Base-by-base conservation (phyloP, 805 yeast species). In the Ogataea degrootiae region DNA sequence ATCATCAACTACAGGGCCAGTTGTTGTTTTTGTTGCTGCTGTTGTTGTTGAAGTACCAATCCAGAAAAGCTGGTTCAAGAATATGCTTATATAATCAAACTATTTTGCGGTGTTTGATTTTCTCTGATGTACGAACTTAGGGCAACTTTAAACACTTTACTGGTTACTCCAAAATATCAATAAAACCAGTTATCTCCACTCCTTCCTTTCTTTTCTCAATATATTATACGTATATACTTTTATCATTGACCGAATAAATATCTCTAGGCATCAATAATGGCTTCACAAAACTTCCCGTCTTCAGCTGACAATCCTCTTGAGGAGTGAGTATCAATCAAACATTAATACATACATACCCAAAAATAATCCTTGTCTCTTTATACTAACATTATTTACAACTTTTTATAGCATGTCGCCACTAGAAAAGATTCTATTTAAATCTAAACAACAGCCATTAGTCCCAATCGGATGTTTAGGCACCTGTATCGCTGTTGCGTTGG, bases 371-470 rank as follows among this genome's bases (percentile, higher is more conserved):
- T n/a, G 17, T n/a, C 36, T 15, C 36, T 8, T 34, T 34, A 9
- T 31, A 37, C 39, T 7, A 26, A 19, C 22, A 31, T 15, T 12
- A n/a, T 38, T 34, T 38, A 6, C 29, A 4, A 15, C 66, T 49
- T 62, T 63, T 60, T 63, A 65, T 43, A 70, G 74, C 43, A 61
- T 74, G 60, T 65, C 75, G 44, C 74, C 83, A 48, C 55, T 82
- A 40, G 80, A 83, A 43, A 82, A 79, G 60, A 73, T 85, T 57
- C 60, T 74, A 29, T 74, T 67, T 62, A 79, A 85, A 56, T 81
- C 87, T 51, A 86, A 83, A 61, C 85, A 89, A 65, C 96, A 91
- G 62, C 97, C 97, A 2, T 69, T 87, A 11, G 97, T 91, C 1
- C 97, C 97, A 1, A 47, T 89, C 6, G 97, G 97, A 1, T 74